Conservation (phyloP, 768 basidiomycete genomes). For the Termitomyces sp. region DNA sequence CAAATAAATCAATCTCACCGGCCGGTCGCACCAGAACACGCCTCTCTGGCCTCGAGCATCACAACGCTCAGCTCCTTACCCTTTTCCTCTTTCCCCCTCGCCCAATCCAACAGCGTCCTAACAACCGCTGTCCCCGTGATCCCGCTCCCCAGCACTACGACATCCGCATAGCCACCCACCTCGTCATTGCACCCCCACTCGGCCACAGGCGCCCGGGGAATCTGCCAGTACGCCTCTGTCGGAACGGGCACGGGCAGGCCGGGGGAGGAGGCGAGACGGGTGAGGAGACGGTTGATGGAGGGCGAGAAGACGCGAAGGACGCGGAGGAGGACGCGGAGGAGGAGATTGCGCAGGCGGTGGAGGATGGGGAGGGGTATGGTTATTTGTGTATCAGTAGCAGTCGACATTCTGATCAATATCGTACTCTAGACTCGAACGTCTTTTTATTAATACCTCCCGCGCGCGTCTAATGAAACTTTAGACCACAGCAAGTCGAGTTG, state of each 20-base stretch:
- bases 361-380: neutral
- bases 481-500: too few species aligned
- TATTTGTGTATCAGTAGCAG: neutral
- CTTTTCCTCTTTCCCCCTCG: slow-evolving; percentile 11
- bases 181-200: slow-evolving; percentile 19
- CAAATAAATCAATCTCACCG: slow-evolving; percentile 31
- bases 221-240: slow-evolving; percentile 58
- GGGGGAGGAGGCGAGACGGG: slow-evolving; percentile 33
- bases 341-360: slow-evolving; percentile 11
- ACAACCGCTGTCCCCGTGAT: slow-evolving; percentile 65
- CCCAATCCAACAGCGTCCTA: slow-evolving; percentile 41
- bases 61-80: slow-evolving; percentile 38
- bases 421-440: too few species aligned
- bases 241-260: slow-evolving; percentile 52
- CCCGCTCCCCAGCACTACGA: slow-evolving; percentile 74
- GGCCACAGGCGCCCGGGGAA: slow-evolving; percentile 44
- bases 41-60: slow-evolving; percentile 78
- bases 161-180: slow-evolving; percentile 44
- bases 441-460: too few species aligned
- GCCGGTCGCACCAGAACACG: slow-evolving; percentile 70
- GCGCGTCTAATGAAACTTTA: too few species aligned
- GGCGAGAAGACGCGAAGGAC: slow-evolving; percentile 16
- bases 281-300: slow-evolving; percentile 17
- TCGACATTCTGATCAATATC: neutral
- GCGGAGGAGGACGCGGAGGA: slow-evolving; percentile 14